Percentiles rank a stretch among this genome's conserved stretches.
Evolutionary conservation across 108 stramenopile species (phyloP).

Genomic region (Nitzschia sp.): DNA sequence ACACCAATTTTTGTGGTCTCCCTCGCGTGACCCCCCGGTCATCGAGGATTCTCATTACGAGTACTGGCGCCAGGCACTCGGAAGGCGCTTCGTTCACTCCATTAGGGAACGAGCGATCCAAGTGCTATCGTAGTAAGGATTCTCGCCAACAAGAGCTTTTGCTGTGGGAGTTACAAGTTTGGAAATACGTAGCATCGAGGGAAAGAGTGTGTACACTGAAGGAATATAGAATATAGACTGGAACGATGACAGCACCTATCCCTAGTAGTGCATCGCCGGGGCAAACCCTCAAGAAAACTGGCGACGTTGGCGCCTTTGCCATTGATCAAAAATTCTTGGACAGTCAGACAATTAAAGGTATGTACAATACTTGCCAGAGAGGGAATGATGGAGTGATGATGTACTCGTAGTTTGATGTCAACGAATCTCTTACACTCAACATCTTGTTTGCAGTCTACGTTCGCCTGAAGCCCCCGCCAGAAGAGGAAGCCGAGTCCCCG

Average conservation of each 20-base stretch:
- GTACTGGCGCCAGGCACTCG: too few relatives aligned
- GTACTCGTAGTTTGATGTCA: background rate
- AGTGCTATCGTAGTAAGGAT: too few relatives aligned
- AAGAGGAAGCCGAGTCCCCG: background rate
- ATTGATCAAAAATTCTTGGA: conserved; percentile 5
- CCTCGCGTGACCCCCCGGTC: too few relatives aligned
- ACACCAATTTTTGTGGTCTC: too few relatives aligned
- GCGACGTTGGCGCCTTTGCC: conserved; percentile 7
- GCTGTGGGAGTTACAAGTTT: too few relatives aligned
- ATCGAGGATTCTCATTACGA: too few relatives aligned
- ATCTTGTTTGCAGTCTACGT: conserved; percentile 22
- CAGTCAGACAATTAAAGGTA: conserved; percentile 20
- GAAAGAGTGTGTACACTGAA: too few relatives aligned
- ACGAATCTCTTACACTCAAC: too few relatives aligned
- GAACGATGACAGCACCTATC: conserved; percentile 19
- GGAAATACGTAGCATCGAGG: too few relatives aligned
- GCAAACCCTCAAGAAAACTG: background rate
- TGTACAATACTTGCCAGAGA: background rate
- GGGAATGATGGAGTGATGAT: background rate
- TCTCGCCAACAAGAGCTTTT: too few relatives aligned
- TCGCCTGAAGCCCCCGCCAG: conserved; percentile 14
- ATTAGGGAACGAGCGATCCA: too few relatives aligned
- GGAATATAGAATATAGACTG: background rate
- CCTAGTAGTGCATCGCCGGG: conserved; percentile 2
- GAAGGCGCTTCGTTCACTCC: too few relatives aligned